A percentile compares a stretch with the other conserved stretches of the same genome.
Conservation (phyloP, 176 grass and related monocot genomes). For the Poa annua region DNA sequence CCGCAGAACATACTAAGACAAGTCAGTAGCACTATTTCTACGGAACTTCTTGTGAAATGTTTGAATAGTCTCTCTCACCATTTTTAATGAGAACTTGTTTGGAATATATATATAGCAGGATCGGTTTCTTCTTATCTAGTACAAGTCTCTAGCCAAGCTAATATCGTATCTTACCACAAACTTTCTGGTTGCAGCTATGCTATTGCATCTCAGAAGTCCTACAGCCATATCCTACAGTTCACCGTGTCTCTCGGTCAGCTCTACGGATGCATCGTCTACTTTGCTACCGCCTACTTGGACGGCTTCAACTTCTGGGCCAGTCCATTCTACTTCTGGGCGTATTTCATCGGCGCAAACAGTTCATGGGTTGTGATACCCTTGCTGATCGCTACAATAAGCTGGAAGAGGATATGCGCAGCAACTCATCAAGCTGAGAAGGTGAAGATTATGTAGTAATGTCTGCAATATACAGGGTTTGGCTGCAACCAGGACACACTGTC, state of each 20-base stretch:
- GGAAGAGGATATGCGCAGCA: constrained; percentile 69
- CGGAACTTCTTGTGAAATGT: too few species aligned
- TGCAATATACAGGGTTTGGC: not conserved
- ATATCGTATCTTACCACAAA: constrained; percentile 15
- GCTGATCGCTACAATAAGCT: constrained; percentile 64
- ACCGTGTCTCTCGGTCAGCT: constrained; percentile 65
- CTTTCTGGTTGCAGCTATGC: constrained; percentile 53
- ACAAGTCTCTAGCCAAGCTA: too few species aligned
- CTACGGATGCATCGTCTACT: constrained; percentile 74
- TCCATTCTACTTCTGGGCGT: constrained; percentile 43
- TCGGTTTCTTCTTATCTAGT: too few species aligned
- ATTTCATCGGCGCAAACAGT: constrained; percentile 74
- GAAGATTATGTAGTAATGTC: constrained; percentile 57
- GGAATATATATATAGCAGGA: too few species aligned
- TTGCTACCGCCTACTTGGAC: constrained; percentile 65
- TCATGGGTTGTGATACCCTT: constrained; percentile 70
- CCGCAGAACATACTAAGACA: too few species aligned
- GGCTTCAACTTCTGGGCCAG: not conserved
- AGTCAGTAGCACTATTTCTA: too few species aligned
- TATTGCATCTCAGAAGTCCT: constrained; percentile 67
- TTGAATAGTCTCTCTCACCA: too few species aligned
- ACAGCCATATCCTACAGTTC: constrained; percentile 28
- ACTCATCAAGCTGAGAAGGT: constrained; percentile 60
- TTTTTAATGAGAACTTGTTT: too few species aligned
- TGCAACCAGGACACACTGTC: too few species aligned